Percentiles rank a stretch among this genome's conserved stretches.
phyloP scores from a whole-genome alignment of 2,329 filamentous ascomycete species.

The Penicillium sclerotigenum region DNA sequence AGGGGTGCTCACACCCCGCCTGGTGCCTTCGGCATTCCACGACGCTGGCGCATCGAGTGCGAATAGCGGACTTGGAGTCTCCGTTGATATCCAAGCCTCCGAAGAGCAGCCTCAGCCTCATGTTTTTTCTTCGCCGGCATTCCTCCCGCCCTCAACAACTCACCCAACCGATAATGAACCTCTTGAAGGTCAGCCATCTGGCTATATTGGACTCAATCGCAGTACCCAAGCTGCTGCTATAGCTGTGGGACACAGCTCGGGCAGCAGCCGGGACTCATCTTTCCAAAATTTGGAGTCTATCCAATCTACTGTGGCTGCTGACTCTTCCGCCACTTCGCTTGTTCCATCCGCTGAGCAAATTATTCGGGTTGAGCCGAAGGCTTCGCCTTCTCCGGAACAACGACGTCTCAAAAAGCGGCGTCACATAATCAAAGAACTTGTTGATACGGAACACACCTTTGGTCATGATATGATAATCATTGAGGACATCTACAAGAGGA shows the following conservation, averaged over 20 bases:
- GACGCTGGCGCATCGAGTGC: slow-evolving; percentile 25
- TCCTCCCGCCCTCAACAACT: not conserved
- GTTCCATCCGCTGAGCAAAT: slow-evolving; percentile 32
- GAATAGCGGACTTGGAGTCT: slow-evolving; percentile 43
- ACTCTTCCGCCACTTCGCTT: slow-evolving; percentile 40
- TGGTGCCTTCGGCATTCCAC: slow-evolving; percentile 12
- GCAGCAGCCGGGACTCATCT: slow-evolving; percentile 40
- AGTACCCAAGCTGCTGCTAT: slow-evolving; percentile 5
- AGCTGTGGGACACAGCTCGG: slow-evolving; percentile 26
- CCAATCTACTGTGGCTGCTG: slow-evolving; percentile 32
- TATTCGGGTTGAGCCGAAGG: slow-evolving; percentile 16
- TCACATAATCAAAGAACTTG: slow-evolving; percentile 83
- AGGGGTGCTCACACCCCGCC: slow-evolving; percentile 29
- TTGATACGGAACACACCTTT: slow-evolving; percentile 89
- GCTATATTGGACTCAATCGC: not conserved
- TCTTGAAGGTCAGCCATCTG: not conserved
- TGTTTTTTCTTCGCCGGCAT: not conserved
- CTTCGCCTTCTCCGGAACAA: slow-evolving; percentile 40
- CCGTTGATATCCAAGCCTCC: slow-evolving; percentile 39
- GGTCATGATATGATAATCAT: slow-evolving; percentile 95
- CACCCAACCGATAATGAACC: not conserved
- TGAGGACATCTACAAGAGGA: slow-evolving; percentile 96
- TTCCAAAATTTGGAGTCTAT: slow-evolving; percentile 29
- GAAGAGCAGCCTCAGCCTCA: not conserved
- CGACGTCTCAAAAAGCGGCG: slow-evolving; percentile 71